Base-by-base conservation (phyloP, 208 protist species). In the Acanthamoeba culbertsoni region DNA sequence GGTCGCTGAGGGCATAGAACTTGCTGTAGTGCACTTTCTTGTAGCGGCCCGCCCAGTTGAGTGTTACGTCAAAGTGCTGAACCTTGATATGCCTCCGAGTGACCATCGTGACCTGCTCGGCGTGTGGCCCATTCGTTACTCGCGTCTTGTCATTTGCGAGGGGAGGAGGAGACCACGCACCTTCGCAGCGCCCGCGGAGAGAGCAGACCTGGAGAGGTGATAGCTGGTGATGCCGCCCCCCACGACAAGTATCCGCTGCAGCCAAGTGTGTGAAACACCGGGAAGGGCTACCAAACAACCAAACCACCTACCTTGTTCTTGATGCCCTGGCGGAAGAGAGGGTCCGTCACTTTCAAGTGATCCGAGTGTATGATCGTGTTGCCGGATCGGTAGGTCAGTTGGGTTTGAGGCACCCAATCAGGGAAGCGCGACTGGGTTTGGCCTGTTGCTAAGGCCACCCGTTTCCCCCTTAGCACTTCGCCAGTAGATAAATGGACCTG, bases 1-100 rank as follows among this genome's bases (percentile, higher is more conserved):
- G 75, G 26, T 86, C 40, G n/a, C 26, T 57, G 16, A 86, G 75
- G 10, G 26, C 75, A 14, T 31, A 86, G 46, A 86, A 86, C 42
- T 86, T 86, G 75, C 43, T 57, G 28, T 59, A 86, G 40, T 86
- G 40, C 35, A 86, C 75, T 20, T 86, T 86, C 75, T 86, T 86
- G 75, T 59, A 86, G 12, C 43, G 40, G 5, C 75, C 75, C 8
- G 46, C 75, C 75, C 75, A 86, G 16, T 14, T 28, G 42, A 86
- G 14, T 37, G 75, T 55, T 2, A 86, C 75, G 28, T 86, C 75
- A 23, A 86, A 86, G 43, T 59, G 40, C 75, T 86, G 75, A 18
- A 57, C 46, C 14, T 57, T 48, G 75, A 86, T 48, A 28, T 86
- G 75, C 26, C 35, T 86, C 40, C 75, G 14, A 1, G 75, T 59